phyloP scores from a whole-genome alignment of 2,329 filamentous ascomycete genomes.

The Fusarium annulatum region DNA sequence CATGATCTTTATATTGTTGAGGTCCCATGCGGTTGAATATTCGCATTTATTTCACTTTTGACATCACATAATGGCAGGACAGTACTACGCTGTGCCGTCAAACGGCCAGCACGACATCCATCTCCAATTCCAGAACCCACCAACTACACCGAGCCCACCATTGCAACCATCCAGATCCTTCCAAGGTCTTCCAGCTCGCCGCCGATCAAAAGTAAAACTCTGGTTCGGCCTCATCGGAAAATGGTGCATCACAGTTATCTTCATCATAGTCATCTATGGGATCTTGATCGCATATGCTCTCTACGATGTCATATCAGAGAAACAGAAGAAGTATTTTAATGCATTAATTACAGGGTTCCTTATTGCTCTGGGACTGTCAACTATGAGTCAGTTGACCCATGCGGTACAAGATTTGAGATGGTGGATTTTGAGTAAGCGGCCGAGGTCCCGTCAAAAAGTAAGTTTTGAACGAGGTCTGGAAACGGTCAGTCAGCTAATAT shows the following conservation, averaged over 20 bases:
- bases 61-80: background rate
- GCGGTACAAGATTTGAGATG: background rate
- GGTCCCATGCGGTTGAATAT: background rate
- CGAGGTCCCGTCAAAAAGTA: background rate
- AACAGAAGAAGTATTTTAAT: background rate
- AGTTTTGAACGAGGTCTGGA: fast-evolving
- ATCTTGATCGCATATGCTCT: background rate
- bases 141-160: background rate
- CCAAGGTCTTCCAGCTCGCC: background rate
- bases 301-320: background rate
- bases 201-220: background rate
- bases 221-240: background rate
- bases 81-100: background rate
- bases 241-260: background rate
- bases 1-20: background rate
- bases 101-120: background rate
- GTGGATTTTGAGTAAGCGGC: background rate
- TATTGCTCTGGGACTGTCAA: background rate
- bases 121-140: background rate
- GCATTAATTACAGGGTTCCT: background rate
- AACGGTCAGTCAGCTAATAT: fast-evolving
- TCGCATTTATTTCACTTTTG: background rate
- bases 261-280: background rate
- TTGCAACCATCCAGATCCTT: background rate
- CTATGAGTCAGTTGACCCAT: background rate